Conservation (phyloP, 2,329 filamentous ascomycete species). For the Penicillium corylophilum region DNA sequence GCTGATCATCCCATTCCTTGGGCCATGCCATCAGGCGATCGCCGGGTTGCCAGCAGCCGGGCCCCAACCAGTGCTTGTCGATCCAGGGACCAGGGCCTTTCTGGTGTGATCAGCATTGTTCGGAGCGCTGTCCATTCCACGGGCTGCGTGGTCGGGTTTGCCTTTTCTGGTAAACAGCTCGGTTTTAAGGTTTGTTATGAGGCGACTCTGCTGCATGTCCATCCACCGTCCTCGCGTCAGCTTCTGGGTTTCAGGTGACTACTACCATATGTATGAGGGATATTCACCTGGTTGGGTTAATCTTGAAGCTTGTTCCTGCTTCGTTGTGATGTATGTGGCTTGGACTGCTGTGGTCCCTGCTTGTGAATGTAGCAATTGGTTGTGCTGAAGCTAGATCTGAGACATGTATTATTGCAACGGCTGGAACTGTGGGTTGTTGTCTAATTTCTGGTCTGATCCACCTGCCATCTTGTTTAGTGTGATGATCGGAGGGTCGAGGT, state of each 20-base stretch:
- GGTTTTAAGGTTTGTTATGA: neutral
- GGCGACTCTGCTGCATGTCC: neutral
- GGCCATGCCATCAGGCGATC: conserved; percentile 5
- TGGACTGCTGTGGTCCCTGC: neutral
- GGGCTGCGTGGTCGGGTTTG: conserved; percentile 3
- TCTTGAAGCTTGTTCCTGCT: conserved; percentile 1
- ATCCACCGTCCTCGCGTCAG: conserved; percentile 5
- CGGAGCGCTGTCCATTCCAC: conserved; percentile 8
- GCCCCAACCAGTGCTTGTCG: conserved; percentile 2
- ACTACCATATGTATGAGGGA: neutral
- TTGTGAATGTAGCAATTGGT: neutral
- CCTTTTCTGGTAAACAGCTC: neutral
- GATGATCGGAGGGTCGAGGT: neutral
- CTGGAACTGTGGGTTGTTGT: neutral
- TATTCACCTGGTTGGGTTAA: neutral
- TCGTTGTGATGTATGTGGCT: conserved; percentile 1
- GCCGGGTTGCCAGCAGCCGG: neutral
- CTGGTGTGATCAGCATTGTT: conserved; percentile 8
- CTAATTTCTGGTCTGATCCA: neutral
- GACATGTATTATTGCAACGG: neutral
- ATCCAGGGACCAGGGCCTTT: conserved; percentile 3
- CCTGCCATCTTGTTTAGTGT: neutral
- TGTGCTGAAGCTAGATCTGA: neutral
- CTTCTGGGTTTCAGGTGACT: neutral
- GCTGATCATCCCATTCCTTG: conserved; percentile 11